Conservation (phyloP, 1,284 basidiomycete species). For the Malassezia cuniculi region DNA sequence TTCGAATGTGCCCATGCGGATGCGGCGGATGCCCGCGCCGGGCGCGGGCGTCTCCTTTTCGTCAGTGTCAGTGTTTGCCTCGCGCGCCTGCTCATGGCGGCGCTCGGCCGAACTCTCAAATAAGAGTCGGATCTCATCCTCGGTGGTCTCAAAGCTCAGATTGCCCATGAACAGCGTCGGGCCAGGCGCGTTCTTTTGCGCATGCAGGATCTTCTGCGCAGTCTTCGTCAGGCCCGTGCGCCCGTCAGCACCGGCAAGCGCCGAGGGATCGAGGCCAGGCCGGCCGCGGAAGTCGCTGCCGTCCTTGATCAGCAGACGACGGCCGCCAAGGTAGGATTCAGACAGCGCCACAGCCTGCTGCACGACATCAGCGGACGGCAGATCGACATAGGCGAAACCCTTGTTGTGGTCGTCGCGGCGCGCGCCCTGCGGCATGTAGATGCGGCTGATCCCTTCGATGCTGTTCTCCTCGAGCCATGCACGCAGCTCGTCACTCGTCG, state of each 20-base stretch:
- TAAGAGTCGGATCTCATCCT: conserved; percentile 59
- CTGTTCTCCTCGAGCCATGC: conserved; percentile 30
- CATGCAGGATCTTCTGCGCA: conserved; percentile 65
- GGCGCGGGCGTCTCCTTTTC: background rate
- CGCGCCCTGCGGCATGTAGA: conserved; percentile 50
- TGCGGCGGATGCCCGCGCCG: conserved; percentile 62
- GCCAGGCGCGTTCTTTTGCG: conserved; percentile 68
- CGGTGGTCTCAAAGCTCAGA: conserved; percentile 67
- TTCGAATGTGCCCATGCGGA: conserved; percentile 88
- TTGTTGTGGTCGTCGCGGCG: conserved; percentile 48
- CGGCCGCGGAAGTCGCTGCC: conserved; percentile 51
- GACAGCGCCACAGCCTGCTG: conserved; percentile 62
- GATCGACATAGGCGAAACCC: conserved; percentile 86
- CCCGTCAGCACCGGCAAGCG: conserved; percentile 14
- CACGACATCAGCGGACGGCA: conserved; percentile 64
- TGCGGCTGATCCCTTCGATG: conserved; percentile 47
- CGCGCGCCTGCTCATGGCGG: conserved; percentile 19
- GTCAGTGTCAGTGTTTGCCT: conserved; percentile 44
- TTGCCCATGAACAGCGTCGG: conserved; percentile 80
- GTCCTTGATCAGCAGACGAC: conserved; percentile 82
- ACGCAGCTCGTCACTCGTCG: conserved; percentile 21
- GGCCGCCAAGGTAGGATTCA: conserved; percentile 68
- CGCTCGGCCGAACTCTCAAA: conserved; percentile 50
- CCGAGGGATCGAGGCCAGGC: conserved; percentile 33
- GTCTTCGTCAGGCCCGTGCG: conserved; percentile 55